Percentiles rank a stretch among this genome's conserved stretches.
phyloP scores from a whole-genome alignment of 495 filamentous ascomycete species.

The Chlorociboria aeruginascens region DNA sequence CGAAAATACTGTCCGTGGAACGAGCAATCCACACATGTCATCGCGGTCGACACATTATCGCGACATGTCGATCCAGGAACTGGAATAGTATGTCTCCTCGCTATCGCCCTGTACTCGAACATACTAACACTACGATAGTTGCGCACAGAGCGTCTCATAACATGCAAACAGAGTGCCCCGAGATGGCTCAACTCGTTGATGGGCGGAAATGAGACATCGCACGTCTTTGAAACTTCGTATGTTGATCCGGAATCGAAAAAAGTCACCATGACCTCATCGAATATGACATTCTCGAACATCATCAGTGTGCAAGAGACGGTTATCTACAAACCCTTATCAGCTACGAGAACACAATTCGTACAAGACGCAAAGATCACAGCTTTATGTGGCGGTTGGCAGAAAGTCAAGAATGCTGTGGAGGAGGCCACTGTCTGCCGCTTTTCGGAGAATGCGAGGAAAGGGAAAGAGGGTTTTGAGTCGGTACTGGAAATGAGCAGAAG shows the following conservation, averaged over 20 bases:
- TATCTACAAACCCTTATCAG: constrained; percentile 56
- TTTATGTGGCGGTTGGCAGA: constrained; percentile 90
- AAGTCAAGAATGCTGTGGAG: constrained; percentile 87
- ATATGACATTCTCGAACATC: constrained; percentile 81
- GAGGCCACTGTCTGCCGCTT: constrained; percentile 82
- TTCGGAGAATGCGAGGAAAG: constrained; percentile 77
- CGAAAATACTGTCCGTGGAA: constrained; percentile 98
- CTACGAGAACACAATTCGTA: constrained; percentile 60
- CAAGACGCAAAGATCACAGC: constrained; percentile 90
- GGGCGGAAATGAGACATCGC: constrained; percentile 58
- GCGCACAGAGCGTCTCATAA: constrained; percentile 93
- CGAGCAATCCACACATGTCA: constrained; percentile 83
- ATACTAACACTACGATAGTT: constrained; percentile 35
- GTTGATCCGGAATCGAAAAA: constrained; percentile 71
- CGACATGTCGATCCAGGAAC: constrained; percentile 68
- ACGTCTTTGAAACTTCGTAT: constrained; percentile 91
- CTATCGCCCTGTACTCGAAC: background rate
- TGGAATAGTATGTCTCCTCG: constrained; percentile 55
- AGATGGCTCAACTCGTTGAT: constrained; percentile 74
- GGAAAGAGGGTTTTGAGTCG: constrained; percentile 84
- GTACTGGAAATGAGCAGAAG: constrained; percentile 88
- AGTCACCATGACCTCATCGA: constrained; percentile 88
- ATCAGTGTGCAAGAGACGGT: constrained; percentile 85
- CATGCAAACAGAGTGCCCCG: constrained; percentile 79
- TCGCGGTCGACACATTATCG: constrained; percentile 85